phyloP scores from a whole-genome alignment of 441 rosid genomes.

The Eugenia klotzschiana region DNA sequence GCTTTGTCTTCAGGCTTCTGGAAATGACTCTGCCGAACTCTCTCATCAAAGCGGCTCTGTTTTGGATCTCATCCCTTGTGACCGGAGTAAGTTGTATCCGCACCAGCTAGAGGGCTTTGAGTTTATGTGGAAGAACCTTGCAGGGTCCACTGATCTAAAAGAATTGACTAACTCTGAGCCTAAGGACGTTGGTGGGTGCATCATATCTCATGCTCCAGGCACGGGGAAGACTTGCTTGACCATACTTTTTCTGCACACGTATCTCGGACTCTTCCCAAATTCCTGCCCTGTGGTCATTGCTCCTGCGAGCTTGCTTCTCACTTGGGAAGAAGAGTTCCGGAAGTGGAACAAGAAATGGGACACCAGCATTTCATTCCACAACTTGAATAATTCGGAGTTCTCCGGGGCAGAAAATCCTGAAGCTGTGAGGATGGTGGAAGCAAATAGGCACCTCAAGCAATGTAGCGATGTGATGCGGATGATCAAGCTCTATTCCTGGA shows the following conservation, averaged over 20 bases:
- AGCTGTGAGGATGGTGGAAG: constrained; percentile 13
- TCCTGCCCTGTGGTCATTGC: constrained; percentile 59
- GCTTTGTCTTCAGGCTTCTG: neutral
- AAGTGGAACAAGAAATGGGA: constrained; percentile 35
- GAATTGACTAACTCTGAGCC: constrained; percentile 21
- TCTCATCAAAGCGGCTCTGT: constrained; percentile 7
- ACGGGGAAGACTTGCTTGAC: constrained; percentile 72
- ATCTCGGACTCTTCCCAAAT: constrained; percentile 23
- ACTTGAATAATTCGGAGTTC: constrained; percentile 26
- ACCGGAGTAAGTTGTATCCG: constrained; percentile 25
- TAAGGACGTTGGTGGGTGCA: constrained; percentile 35
- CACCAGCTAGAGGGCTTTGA: constrained; percentile 70
- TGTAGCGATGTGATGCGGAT: constrained; percentile 5
- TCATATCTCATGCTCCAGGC: constrained; percentile 78
- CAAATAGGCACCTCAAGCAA: neutral
- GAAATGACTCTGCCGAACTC: neutral
- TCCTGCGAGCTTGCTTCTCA: constrained; percentile 38
- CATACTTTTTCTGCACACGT: constrained; percentile 46
- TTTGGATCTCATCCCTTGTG: constrained; percentile 56
- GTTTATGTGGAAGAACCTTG: constrained; percentile 62
- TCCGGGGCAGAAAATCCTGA: constrained; percentile 23
- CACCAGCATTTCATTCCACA: constrained; percentile 26
- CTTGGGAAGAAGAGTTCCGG: constrained; percentile 60
- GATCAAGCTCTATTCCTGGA: constrained; percentile 52
- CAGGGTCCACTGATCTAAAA: constrained; percentile 32